Conservation (phyloP, 2,329 filamentous ascomycete genomes). For the Colletotrichum falcatum region DNA sequence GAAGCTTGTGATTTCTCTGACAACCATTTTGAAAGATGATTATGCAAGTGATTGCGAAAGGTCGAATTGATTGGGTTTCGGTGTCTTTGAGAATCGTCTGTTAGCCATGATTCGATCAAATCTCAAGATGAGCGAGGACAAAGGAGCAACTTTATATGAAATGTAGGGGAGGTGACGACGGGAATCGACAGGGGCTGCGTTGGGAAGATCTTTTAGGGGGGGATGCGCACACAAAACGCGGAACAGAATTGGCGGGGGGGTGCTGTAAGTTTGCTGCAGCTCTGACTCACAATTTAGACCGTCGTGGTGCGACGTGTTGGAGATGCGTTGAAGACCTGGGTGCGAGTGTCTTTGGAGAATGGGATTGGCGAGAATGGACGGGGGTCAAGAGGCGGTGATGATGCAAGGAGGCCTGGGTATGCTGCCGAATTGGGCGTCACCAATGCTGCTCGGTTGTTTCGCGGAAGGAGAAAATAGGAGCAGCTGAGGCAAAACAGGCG, state of each 20-base stretch:
- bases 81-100: constrained; percentile 21
- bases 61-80: constrained; percentile 7
- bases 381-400: constrained; percentile 42
- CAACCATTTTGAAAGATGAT: constrained; percentile 50
- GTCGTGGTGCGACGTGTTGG: constrained; percentile 41
- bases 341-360: constrained; percentile 20
- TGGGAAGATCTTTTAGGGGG: neutral
- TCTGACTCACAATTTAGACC: constrained; percentile 42
- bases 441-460: constrained; percentile 51
- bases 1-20: constrained; percentile 47
- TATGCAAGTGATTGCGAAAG: constrained; percentile 9
- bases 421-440: constrained; percentile 51
- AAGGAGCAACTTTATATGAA: constrained; percentile 40
- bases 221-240: constrained; percentile 20
- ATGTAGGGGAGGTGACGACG: constrained; percentile 47
- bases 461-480: constrained; percentile 42
- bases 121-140: constrained; percentile 41
- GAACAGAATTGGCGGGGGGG: constrained; percentile 36
- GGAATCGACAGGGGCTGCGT: constrained; percentile 17
- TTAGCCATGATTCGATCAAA: constrained; percentile 37
- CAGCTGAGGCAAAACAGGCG: constrained; percentile 44
- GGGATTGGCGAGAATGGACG: constrained; percentile 40
- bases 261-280: constrained; percentile 37
- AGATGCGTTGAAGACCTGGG: constrained; percentile 30
- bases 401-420: constrained; percentile 44